Percentiles rank a stretch among this genome's conserved stretches.
These are phyloP conservation scores for Fonsecaea pugnacius DNA, from an alignment of 2,329 filamentous ascomycete species.

Conservation along the genomic window DNA sequence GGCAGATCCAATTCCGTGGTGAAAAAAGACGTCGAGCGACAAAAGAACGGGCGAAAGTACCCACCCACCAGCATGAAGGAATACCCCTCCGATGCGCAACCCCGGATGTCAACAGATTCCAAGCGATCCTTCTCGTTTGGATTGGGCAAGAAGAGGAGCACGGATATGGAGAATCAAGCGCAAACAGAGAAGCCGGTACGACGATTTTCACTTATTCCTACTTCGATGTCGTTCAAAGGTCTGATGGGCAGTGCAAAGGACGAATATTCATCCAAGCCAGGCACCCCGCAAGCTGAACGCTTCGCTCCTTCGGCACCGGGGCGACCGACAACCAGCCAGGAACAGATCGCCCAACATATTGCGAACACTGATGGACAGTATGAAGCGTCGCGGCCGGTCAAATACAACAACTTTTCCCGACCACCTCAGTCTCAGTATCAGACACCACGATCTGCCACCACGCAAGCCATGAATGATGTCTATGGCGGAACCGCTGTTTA, in stretches of 20 bases:
- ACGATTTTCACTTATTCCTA: constrained; percentile 72
- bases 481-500: constrained; percentile 39
- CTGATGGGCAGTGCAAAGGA: constrained; percentile 63
- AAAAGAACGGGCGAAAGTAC: constrained; percentile 68
- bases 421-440: constrained; percentile 34
- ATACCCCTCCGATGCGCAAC: constrained; percentile 61
- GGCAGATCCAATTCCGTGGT: constrained; percentile 73
- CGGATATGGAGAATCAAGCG: constrained; percentile 65
- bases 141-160: constrained; percentile 71
- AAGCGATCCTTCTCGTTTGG: constrained; percentile 73
- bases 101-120: constrained; percentile 72
- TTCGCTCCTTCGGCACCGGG: constrained; percentile 28
- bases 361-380: constrained; percentile 33
- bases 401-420: constrained; percentile 37
- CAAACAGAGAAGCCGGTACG: constrained; percentile 61
- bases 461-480: constrained; percentile 32
- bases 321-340: constrained; percentile 25
- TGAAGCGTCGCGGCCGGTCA: constrained; percentile 26
- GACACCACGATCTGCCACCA: constrained; percentile 16
- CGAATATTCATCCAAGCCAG: constrained; percentile 51
- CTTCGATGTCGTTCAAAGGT: constrained; percentile 66
- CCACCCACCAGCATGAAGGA: constrained; percentile 89
- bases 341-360: constrained; percentile 24
- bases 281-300: constrained; percentile 44
- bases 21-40: constrained; percentile 41